These are phyloP conservation scores for Rhizopus arrhizus DNA, from an alignment of 371 early-diverging fungal genomes.

Conservation along the genomic window DNA sequence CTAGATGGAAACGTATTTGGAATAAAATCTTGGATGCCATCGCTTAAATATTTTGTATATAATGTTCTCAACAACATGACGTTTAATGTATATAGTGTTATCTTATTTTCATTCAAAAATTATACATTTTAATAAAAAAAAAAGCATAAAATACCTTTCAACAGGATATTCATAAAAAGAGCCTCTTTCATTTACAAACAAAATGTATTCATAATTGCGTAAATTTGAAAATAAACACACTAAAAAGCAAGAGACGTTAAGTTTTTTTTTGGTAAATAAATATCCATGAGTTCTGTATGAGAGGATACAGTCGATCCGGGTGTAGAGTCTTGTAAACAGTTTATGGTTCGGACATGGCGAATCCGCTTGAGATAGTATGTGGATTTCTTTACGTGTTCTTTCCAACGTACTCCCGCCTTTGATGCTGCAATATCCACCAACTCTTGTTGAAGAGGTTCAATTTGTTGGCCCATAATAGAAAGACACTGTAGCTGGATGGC, in stretches of 20 bases:
- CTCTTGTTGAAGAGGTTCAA: background rate
- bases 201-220: background rate
- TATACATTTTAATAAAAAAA: background rate
- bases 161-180: background rate
- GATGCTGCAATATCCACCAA: background rate
- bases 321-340: too few relatives aligned
- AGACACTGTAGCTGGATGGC: too few relatives aligned
- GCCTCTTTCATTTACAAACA: background rate
- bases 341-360: too few relatives aligned
- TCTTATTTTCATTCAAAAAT: background rate
- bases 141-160: background rate
- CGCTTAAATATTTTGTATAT: constrained; percentile 18
- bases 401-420: background rate
- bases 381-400: background rate
- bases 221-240: background rate
- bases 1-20: constrained; percentile 21
- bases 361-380: background rate
- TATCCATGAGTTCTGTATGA: too few relatives aligned
- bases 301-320: too few relatives aligned
- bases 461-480: background rate
- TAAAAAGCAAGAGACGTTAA: too few relatives aligned
- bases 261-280: too few relatives aligned
- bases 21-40: constrained; percentile 20
- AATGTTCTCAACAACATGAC: constrained; percentile 6
- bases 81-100: constrained; percentile 3